phyloP scores from a whole-genome alignment of 129 eudicot species.

The Pseudognaphalium luteoalbum region DNA sequence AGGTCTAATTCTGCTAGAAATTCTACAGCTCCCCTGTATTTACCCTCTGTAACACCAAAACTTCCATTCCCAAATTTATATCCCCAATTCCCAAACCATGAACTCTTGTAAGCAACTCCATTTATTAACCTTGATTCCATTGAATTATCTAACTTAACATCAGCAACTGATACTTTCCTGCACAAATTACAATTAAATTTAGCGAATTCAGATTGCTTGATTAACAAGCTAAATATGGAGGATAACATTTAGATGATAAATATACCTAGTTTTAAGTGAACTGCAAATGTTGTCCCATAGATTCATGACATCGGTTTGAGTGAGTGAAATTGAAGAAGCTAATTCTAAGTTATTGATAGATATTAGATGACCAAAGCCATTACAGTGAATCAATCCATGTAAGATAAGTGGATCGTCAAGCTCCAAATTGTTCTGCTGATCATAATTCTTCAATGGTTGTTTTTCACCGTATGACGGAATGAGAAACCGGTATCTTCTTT shows the following conservation, averaged over 20 bases:
- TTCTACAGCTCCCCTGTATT: slow-evolving; percentile 46
- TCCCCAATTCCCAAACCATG: slow-evolving; percentile 75
- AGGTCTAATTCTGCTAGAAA: slow-evolving; percentile 50
- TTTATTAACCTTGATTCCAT: slow-evolving; percentile 60
- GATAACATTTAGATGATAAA: slow-evolving; percentile 11
- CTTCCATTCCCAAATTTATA: slow-evolving; percentile 55
- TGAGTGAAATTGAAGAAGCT: slow-evolving; percentile 35
- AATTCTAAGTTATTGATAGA: slow-evolving; percentile 40
- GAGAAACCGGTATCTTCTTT: slow-evolving; percentile 61
- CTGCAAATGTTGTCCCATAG: slow-evolving; percentile 68
- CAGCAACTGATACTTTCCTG: slow-evolving; percentile 54
- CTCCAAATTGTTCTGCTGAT: slow-evolving; percentile 34
- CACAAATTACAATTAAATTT: slow-evolving; percentile 5
- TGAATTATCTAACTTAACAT: slow-evolving; percentile 42
- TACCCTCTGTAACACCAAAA: slow-evolving; percentile 48
- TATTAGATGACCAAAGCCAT: slow-evolving; percentile 74
- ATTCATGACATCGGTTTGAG: slow-evolving; percentile 49
- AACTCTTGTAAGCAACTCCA: slow-evolving; percentile 45
- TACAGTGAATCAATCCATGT: slow-evolving; percentile 72
- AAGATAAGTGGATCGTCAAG: slow-evolving; percentile 38
- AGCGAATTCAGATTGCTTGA: not conserved
- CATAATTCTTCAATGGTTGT: slow-evolving; percentile 37
- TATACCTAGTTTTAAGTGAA: slow-evolving; percentile 58
- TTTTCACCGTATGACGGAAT: slow-evolving; percentile 47
- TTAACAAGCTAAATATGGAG: not conserved